Evolutionary conservation across 768 basidiomycete species (phyloP).

Genomic region (Lyophyllum decastes): DNA sequence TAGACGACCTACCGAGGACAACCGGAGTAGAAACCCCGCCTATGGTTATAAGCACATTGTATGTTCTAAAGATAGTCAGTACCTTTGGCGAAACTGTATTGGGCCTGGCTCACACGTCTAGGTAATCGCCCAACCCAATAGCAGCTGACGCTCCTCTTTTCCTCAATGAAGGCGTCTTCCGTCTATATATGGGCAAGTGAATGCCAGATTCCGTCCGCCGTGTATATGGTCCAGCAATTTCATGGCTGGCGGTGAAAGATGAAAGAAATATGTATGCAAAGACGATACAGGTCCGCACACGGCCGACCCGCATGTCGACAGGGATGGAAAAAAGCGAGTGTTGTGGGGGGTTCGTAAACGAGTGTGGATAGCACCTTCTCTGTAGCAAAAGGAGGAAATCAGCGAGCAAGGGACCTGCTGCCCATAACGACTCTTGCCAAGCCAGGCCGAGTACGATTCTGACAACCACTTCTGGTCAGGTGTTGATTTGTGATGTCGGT

Average conservation of each 20-base stretch:
- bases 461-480: not conserved
- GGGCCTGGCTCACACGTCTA: conserved; percentile 54
- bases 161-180: conserved; percentile 14
- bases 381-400: conserved; percentile 3
- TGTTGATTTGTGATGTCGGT: no score
- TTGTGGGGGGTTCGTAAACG: conserved; percentile 1
- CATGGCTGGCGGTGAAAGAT: not conserved
- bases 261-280: conserved; percentile 6
- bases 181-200: conserved; percentile 37
- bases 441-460: conserved; percentile 7
- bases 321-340: not conserved
- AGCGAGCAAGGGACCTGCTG: not conserved
- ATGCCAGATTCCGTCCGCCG: conserved; percentile 32
- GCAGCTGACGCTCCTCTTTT: conserved; percentile 35
- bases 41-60: conserved; percentile 60
- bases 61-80: conserved; percentile 44
- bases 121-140: conserved; percentile 59
- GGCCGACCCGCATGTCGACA: conserved; percentile 7
- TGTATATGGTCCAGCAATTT: not conserved
- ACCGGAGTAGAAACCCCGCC: conserved; percentile 55
- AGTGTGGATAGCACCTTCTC: no score
- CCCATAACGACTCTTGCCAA: conserved; percentile 10
- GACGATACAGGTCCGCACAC: conserved; percentile 1
- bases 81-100: not conserved
- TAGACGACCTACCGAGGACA: conserved; percentile 54